Evolutionary conservation across 1,139 yeast genomes (phyloP), one percentile per base, ranked within the genome.

Genomic region (Magnusiomyces paraingens): DNA sequence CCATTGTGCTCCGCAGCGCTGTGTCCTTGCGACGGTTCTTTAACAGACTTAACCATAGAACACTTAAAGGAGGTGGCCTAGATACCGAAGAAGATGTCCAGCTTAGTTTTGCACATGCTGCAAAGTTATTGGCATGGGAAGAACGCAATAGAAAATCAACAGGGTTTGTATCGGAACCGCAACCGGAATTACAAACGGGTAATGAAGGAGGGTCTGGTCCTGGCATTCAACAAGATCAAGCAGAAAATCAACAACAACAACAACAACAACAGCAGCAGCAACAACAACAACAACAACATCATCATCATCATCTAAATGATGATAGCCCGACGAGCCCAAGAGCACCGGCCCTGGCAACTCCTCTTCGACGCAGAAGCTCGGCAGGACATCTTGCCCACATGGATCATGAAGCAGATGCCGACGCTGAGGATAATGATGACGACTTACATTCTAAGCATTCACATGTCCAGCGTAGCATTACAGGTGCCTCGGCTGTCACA

Each of bases 371-470:
- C 8, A 26, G 32, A 26, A 26, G 8, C 32, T 26, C 32, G 32
- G 8, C 8, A 26, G 8, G 32, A 4, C 32, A 26, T 26, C 4
- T 26, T 26, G 32, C 32, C 8, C 32, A 26, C 32, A 26, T 26
- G 32, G 50, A 36, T 14, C 17, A 35, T 20, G 50, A 47, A 21
- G 43, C 42, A 2, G 43, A 47, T 20, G 38, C 38, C 3, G 50
- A 38, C n/a, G 41, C 38, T 12, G 26, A 18, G 15, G 50, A 47
- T 32, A 10, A 17, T 17, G 50, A 47, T 15, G 50, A 47, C 20
- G 50, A 47, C n/a, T 42, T 47, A 14, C 50, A 47, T 10, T 47
- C 50, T 6, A 38, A 39, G 14, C 50, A 47, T 18, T 47, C 50
- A 10, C 41, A 36, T 47, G 32, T 26, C 8, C 32, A 26, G 8